A percentile compares a stretch with the other conserved stretches of the same genome.
Evolutionary conservation across 371 early-diverging fungal species (phyloP).

Genomic region (Syncephalastrum sp.): DNA sequence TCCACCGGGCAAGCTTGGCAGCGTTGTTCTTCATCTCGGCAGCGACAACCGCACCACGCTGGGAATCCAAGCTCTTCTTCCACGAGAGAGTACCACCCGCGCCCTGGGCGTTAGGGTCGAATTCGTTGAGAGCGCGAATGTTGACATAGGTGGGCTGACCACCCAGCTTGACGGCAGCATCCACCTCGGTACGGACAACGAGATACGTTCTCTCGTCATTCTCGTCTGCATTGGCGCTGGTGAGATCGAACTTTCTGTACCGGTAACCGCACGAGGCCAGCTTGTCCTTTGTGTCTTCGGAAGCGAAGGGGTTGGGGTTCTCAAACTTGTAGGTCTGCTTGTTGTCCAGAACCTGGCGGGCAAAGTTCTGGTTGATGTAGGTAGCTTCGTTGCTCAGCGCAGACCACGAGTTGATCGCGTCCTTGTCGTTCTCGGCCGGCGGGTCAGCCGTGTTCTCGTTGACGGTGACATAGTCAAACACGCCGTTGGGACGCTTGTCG

Average conservation of each 20-base stretch:
- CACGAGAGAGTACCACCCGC: slow-evolving; percentile 91
- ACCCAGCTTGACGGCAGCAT: slow-evolving; percentile 72
- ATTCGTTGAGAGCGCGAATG: slow-evolving; percentile 88
- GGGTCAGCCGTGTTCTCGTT: slow-evolving; percentile 95
- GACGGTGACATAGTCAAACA: slow-evolving; percentile 79
- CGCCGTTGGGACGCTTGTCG: slow-evolving; percentile 90
- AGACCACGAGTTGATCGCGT: slow-evolving; percentile 84
- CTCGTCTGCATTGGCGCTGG: slow-evolving; percentile 26
- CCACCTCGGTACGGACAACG: slow-evolving; percentile 89
- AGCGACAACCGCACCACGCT: slow-evolving; percentile 95
- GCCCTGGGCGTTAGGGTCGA: slow-evolving; percentile 86
- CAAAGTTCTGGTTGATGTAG: slow-evolving; percentile 84
- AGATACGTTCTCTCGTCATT: slow-evolving; percentile 57
- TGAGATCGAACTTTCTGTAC: slow-evolving; percentile 79
- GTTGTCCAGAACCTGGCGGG: slow-evolving; percentile 77
- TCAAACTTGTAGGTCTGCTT: slow-evolving; percentile 55
- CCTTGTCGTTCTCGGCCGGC: slow-evolving; percentile 89
- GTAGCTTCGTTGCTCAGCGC: slow-evolving; percentile 89
- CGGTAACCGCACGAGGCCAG: slow-evolving; percentile 82
- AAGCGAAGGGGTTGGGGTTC: slow-evolving; percentile 77
- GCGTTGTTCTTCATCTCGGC: slow-evolving; percentile 98
- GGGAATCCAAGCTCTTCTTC: slow-evolving; percentile 93
- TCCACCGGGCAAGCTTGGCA: slow-evolving; percentile 94
- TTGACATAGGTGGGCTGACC: slow-evolving; percentile 65
- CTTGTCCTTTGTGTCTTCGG: slow-evolving; percentile 55